Conservation (phyloP, 2,329 filamentous ascomycete species). For the Curvularia spicifera region DNA sequence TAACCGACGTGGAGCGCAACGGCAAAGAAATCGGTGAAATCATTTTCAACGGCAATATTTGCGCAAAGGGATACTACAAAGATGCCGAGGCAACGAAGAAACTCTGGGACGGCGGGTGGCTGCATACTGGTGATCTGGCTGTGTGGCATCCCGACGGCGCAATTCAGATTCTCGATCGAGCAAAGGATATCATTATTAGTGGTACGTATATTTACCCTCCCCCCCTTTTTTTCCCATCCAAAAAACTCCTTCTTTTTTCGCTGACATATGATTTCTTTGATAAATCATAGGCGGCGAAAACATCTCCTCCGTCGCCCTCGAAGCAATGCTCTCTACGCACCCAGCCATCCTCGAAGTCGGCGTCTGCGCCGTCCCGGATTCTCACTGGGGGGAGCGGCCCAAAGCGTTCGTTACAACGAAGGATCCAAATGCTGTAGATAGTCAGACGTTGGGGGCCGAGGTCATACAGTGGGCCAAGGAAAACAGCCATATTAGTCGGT, state of each 20-base stretch:
- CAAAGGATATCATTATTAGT: conserved; percentile 98
- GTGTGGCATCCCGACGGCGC: conserved; percentile 92
- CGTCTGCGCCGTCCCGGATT: conserved; percentile 85
- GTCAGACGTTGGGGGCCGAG: conserved; percentile 68
- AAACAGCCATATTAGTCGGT: conserved; percentile 80
- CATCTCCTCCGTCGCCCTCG: conserved; percentile 90
- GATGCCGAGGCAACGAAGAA: conserved; percentile 84
- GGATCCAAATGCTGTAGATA: conserved; percentile 47
- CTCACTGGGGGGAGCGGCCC: conserved; percentile 94
- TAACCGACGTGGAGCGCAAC: conserved; percentile 72
- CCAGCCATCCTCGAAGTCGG: conserved; percentile 89
- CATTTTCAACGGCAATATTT: conserved; percentile 90
- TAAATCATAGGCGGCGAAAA: conserved; percentile 80
- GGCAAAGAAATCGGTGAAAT: conserved; percentile 83
- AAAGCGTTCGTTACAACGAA: conserved; percentile 91
- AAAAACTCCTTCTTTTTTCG: neutral
- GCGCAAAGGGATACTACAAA: conserved; percentile 89
- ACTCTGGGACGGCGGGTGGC: conserved; percentile 82
- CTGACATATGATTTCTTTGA: neutral
- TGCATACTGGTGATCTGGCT: conserved; percentile 90
- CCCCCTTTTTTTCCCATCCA: neutral
- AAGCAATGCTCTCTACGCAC: conserved; percentile 87
- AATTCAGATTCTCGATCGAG: conserved; percentile 88
- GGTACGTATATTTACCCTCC: conserved; percentile 58
- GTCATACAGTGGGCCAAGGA: conserved; percentile 87